Evolutionary conservation across 2,329 filamentous ascomycete genomes (phyloP).

Genomic region (Aspergillus oerlinghausenensis): DNA sequence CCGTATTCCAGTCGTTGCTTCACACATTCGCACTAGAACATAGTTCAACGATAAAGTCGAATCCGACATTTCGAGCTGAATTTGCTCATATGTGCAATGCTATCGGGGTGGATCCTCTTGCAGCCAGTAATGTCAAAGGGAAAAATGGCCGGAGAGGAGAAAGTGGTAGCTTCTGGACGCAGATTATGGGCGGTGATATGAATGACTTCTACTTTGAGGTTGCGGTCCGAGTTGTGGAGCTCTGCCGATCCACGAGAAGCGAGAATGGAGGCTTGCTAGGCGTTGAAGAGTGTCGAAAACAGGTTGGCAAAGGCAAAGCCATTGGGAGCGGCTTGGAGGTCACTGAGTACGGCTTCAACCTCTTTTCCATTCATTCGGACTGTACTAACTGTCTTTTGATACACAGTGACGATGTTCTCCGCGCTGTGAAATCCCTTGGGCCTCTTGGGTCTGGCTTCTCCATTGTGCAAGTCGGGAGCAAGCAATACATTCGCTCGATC

Average conservation of each 20-base stretch:
- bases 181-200: slow-evolving; percentile 83
- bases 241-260: slow-evolving; percentile 76
- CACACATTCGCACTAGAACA: slow-evolving; percentile 95
- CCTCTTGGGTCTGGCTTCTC: slow-evolving; percentile 86
- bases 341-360: slow-evolving; percentile 58
- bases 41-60: slow-evolving; percentile 90
- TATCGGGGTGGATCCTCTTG: slow-evolving; percentile 91
- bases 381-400: slow-evolving; percentile 1
- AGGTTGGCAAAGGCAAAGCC: slow-evolving; percentile 66
- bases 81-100: slow-evolving; percentile 98
- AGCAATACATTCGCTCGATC: slow-evolving; percentile 83
- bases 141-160: slow-evolving; percentile 43
- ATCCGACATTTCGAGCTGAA: slow-evolving; percentile 90
- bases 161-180: slow-evolving; percentile 77
- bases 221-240: slow-evolving; percentile 89
- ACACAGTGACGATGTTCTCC: slow-evolving; percentile 74
- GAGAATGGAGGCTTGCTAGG: slow-evolving; percentile 93
- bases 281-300: slow-evolving; percentile 72
- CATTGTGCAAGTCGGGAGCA: slow-evolving; percentile 75
- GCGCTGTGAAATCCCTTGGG: slow-evolving; percentile 79
- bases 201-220: slow-evolving; percentile 99
- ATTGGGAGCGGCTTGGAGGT: slow-evolving; percentile 73
- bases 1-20: slow-evolving; percentile 90
- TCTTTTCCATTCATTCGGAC: neutral
- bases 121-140: slow-evolving; percentile 56